Base-by-base conservation (phyloP, 2,329 filamentous ascomycete genomes). In the Grosmannia penicillata region DNA sequence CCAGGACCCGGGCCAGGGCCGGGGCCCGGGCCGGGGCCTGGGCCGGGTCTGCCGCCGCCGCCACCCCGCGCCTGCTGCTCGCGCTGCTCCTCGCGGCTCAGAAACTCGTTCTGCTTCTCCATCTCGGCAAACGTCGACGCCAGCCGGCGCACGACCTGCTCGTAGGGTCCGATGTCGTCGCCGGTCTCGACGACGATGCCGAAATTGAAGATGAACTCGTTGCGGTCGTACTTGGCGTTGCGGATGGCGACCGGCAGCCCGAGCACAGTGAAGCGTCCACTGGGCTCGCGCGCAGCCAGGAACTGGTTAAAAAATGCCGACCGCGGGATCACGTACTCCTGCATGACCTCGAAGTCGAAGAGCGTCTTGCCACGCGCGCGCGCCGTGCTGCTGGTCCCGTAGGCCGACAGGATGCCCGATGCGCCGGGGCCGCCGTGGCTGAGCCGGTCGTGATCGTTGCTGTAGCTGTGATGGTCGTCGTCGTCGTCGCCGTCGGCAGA, bases 131-230 rank as follows among this genome's bases (percentile, higher is more conserved):
- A 85, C 22, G 91, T 75, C 44, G 79, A 71, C 2, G 89, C 91
- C 36, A 96, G 67, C 50, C 93, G 83, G 47, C 81, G 69, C 38
- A 94, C 85, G 24, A 96, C 82, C 46, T 78, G 78, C 57, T 87
- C 84, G 56, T 85, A 93, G 25, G 78, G 80, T 35, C 73, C 72
- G 55, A 82, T 82, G 52, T 93, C 82, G 38, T 65, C 62, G 33
- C 60, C 59, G 40, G 46, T 45, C 37, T 56, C 51, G 26, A 56
- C 52, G 26, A 57, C 80, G 32, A 96, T 66, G 42, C 85, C 86
- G 54, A 96, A 94, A 58, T 96, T 96, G 72, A 96, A 98, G 54
- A 95, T 94, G 65, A 95, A 96, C 58, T 93, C 84, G 59, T 94
- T 94, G 42, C 91, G 79, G 52, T 81, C 75, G 53, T 96, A 94